A percentile compares a stretch with the other conserved stretches of the same genome.
These are phyloP conservation scores for Lavandula angustifolia DNA, from an alignment of 257 asterid species.

Conservation along the genomic window DNA sequence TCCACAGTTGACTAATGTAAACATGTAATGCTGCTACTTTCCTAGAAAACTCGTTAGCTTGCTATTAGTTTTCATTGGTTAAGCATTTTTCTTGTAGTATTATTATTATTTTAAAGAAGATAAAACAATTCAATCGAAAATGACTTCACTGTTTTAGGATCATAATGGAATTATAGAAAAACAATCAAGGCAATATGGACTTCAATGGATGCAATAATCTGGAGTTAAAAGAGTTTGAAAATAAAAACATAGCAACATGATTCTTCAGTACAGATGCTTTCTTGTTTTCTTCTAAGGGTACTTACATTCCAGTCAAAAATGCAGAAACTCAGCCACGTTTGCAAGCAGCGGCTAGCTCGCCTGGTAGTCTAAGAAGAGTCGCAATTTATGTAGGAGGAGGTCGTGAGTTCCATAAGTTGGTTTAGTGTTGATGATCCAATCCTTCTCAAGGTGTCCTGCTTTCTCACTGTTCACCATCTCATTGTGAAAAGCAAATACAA, in stretches of 20 bases:
- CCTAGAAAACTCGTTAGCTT: no score
- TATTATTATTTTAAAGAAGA: no score
- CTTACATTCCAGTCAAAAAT: background rate
- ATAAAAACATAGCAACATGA: constrained; percentile 19
- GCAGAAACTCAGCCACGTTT: background rate
- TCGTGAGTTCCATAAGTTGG: constrained; percentile 74
- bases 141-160: no score
- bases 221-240: background rate
- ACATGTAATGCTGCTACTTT: no score
- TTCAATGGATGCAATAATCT: no score
- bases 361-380: constrained; percentile 71
- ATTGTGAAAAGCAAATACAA: constrained; percentile 67
- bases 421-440: constrained; percentile 71
- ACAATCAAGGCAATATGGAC: no score
- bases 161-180: constrained; percentile 4
- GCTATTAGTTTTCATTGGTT: no score
- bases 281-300: background rate
- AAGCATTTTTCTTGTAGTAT: no score
- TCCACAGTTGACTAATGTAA: no score
- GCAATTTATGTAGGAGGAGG: constrained; percentile 77
- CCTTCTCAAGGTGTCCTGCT: constrained; percentile 75
- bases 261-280: constrained; percentile 7
- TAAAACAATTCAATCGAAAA: no score
- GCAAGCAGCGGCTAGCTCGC: constrained; percentile 44
- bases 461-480: constrained; percentile 76